phyloP scores from a whole-genome alignment of 2,329 filamentous ascomycete genomes.

The Cladosporium sp. region DNA sequence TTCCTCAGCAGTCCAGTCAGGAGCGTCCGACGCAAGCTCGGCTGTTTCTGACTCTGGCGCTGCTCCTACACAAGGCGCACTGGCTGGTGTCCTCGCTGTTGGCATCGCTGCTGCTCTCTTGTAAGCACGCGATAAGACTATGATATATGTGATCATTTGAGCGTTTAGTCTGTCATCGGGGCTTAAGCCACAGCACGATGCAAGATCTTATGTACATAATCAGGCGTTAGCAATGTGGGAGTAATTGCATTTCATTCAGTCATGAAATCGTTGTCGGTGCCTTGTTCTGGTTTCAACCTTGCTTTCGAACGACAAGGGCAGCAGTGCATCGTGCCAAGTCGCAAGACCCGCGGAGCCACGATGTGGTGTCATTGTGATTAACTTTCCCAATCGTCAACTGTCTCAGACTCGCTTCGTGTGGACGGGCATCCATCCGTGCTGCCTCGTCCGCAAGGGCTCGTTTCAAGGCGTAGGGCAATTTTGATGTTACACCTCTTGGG shows the following conservation, averaged over 20 bases:
- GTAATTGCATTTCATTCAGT: neutral
- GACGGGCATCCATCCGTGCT: too few species aligned
- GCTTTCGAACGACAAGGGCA: too few species aligned
- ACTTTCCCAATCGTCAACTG: too few species aligned
- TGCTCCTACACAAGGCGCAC: neutral
- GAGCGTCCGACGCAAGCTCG: neutral
- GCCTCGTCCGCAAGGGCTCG: too few species aligned
- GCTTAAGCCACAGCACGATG: neutral
- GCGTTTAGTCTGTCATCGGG: neutral
- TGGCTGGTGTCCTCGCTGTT: slow-evolving; percentile 5
- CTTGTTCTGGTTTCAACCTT: too few species aligned
- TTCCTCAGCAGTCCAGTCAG: neutral
- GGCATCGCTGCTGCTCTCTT: slow-evolving; percentile 9
- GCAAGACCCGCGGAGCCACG: too few species aligned
- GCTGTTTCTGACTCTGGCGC: neutral
- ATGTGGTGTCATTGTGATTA: too few species aligned
- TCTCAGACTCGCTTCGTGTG: too few species aligned
- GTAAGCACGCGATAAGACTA: neutral
- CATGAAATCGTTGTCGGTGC: too few species aligned
- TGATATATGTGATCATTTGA: neutral
- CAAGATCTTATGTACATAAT: neutral
- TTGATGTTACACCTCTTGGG: too few species aligned
- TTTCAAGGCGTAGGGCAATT: too few species aligned
- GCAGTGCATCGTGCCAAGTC: too few species aligned
- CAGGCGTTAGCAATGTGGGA: neutral